Percentiles rank a stretch among this genome's conserved stretches.
Evolutionary conservation across 2,329 filamentous ascomycete genomes (phyloP).

Genomic region (Botrytis porri): DNA sequence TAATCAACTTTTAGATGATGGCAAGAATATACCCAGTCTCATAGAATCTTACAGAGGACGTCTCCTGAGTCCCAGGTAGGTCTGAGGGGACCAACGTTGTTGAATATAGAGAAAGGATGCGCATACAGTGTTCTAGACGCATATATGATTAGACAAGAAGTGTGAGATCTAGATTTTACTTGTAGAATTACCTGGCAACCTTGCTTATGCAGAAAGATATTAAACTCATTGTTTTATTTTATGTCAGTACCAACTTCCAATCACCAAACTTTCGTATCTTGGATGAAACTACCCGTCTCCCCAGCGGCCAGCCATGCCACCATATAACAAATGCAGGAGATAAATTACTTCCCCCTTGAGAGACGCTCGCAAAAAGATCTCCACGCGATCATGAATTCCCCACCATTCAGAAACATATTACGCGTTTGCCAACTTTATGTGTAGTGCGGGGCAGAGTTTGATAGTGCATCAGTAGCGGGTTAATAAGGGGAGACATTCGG

Average conservation of each 20-base stretch:
- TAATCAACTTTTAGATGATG: conserved; percentile 24
- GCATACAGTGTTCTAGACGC: not conserved
- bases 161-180: not conserved
- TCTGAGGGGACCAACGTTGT: not conserved
- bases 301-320: not conserved
- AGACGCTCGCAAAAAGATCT: not conserved
- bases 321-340: not conserved
- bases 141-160: not conserved
- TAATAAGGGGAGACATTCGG: conserved; percentile 9
- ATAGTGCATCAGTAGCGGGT: conserved; percentile 11
- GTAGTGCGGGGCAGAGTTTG: conserved; percentile 19
- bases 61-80: not conserved
- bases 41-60: not conserved
- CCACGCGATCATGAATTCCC: conserved; percentile 1
- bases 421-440: conserved; percentile 6
- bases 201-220: not conserved
- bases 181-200: not conserved
- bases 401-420: not conserved
- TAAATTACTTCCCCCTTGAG: not conserved
- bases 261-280: no score
- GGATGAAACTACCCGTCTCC: not conserved
- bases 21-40: conserved; percentile 25
- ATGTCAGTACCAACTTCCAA: not conserved
- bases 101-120: not conserved
- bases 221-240: no score